Evolutionary conservation across 129 eudicot genomes (phyloP).

Genomic region (Pulicaria dysenterica): DNA sequence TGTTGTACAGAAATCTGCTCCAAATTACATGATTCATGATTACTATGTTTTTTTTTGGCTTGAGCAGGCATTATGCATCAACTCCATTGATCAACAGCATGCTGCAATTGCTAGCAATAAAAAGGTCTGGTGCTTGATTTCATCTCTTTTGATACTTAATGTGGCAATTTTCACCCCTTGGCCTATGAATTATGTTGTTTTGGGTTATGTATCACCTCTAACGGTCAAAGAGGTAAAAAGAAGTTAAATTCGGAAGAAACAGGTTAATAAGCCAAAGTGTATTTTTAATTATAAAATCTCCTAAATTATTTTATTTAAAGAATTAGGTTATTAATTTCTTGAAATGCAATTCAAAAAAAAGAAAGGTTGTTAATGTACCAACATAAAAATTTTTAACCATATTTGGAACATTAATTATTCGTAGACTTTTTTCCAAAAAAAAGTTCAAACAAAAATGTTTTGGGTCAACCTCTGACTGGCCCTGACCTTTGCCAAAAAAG

Average conservation of each 20-base stretch:
- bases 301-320: background rate
- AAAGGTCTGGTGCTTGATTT: constrained; percentile 51
- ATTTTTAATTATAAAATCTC: constrained; percentile 6
- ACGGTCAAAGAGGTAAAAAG: background rate
- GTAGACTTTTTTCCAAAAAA: no score
- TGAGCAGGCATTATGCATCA: constrained; percentile 88
- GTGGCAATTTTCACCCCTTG: background rate
- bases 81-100: constrained; percentile 78
- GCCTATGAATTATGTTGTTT: background rate
- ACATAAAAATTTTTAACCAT: background rate
- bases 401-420: background rate
- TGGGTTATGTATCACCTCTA: background rate
- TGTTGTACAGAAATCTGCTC: constrained; percentile 18
- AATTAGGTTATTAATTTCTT: background rate
- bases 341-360: background rate
- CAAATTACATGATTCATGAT: constrained; percentile 8
- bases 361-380: constrained; percentile 1
- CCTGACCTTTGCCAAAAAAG: background rate
- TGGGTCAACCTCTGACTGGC: background rate
- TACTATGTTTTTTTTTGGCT: constrained; percentile 20
- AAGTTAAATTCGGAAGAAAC: background rate
- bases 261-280: background rate
- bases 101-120: constrained; percentile 91
- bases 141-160: background rate
- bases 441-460: background rate